Conservation (phyloP, 1,284 basidiomycete genomes). For the Apiotrichum gamsii region DNA sequence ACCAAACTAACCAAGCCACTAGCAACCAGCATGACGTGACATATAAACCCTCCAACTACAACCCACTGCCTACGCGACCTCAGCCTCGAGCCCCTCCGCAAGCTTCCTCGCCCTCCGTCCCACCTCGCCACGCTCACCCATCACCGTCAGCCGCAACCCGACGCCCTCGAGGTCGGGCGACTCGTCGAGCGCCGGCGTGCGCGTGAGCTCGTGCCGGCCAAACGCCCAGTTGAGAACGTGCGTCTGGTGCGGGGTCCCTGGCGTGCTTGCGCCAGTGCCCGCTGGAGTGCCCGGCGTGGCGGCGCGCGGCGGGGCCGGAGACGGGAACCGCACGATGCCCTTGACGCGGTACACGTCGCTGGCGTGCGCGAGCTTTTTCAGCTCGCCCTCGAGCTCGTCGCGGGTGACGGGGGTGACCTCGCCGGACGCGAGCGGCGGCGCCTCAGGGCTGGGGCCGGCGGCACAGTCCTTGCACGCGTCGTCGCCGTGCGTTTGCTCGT, state of each 20-base stretch:
- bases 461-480: slow-evolving; percentile 6
- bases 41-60: not conserved
- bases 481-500: slow-evolving; percentile 29
- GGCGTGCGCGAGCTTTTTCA: slow-evolving; percentile 52
- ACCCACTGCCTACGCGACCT: slow-evolving; percentile 14
- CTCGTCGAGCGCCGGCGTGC: slow-evolving; percentile 43
- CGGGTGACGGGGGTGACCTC: slow-evolving; percentile 24
- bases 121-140: slow-evolving; percentile 81
- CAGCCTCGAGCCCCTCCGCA: slow-evolving; percentile 53
- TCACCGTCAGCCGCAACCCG: slow-evolving; percentile 63
- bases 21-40: no score
- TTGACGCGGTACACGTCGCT: slow-evolving; percentile 54
- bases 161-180: slow-evolving; percentile 42
- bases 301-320: slow-evolving; percentile 44
- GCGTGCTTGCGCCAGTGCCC: not conserved
- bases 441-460: no score
- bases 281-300: slow-evolving; percentile 6
- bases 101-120: slow-evolving; percentile 57
- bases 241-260: slow-evolving; percentile 36
- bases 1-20: no score
- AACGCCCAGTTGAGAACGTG: slow-evolving; percentile 86
- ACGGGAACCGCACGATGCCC: slow-evolving; percentile 62
- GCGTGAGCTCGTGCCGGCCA: slow-evolving; percentile 66
- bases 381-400: slow-evolving; percentile 45
- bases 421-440: slow-evolving; percentile 5